phyloP scores from a whole-genome alignment of 371 early-diverging fungal genomes.

The Rhizomucor miehei region DNA sequence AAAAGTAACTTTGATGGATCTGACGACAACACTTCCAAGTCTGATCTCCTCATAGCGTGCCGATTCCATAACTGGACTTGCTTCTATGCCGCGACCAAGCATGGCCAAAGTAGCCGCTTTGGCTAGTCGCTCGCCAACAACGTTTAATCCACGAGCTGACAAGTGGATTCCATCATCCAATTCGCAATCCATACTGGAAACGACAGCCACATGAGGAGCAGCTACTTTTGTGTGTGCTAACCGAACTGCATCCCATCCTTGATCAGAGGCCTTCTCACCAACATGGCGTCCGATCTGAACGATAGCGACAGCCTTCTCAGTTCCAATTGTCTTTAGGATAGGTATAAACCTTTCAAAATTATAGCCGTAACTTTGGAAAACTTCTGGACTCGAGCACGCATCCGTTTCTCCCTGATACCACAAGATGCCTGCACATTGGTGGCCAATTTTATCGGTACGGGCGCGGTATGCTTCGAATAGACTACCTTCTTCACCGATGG shows the following conservation, averaged over 20 bases:
- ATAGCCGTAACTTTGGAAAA: no score
- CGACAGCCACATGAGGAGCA: conserved; percentile 1
- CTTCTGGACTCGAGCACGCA: neutral
- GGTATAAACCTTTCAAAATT: no score
- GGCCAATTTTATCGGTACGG: conserved; percentile 15
- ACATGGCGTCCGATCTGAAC: neutral
- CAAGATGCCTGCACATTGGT: conserved; percentile 27
- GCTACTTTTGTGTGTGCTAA: neutral
- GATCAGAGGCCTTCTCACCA: neutral
- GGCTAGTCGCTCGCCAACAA: conserved; percentile 30
- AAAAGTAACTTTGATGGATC: neutral
- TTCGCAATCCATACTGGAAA: conserved; percentile 17
- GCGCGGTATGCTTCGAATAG: conserved; percentile 42
- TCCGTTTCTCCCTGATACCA: conserved; percentile 52
- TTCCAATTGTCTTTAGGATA: neutral
- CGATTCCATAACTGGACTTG: neutral
- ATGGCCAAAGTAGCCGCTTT: conserved; percentile 12
- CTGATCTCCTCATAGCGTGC: neutral
- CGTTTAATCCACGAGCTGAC: conserved; percentile 19
- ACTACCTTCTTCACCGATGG: conserved; percentile 9
- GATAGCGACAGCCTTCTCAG: neutral
- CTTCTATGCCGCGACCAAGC: neutral
- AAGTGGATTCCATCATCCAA: conserved; percentile 41
- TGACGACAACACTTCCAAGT: neutral
- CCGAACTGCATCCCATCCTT: no score